Evolutionary conservation across 2,329 filamentous ascomycete genomes (phyloP).

Genomic region (Cytospora piceae): DNA sequence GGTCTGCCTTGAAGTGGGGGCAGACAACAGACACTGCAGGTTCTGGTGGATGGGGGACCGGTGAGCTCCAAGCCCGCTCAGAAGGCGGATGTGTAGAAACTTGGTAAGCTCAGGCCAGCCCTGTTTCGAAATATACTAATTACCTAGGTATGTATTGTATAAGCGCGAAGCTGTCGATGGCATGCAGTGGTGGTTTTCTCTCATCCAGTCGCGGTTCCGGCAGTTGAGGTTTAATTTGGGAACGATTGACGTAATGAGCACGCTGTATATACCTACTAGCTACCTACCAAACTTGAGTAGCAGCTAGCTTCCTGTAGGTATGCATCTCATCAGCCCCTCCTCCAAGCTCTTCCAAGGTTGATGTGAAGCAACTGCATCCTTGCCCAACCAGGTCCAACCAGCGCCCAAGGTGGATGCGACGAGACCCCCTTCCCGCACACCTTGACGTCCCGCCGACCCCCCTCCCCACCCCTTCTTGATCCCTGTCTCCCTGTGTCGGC

Average conservation of each 20-base stretch:
- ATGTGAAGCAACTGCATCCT: not conserved
- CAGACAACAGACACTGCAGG: conserved; percentile 7
- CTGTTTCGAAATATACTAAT: conserved; percentile 6
- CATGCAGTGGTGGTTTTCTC: not conserved
- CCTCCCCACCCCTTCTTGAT: not conserved
- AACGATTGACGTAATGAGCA: conserved; percentile 23
- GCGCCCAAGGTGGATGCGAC: not conserved
- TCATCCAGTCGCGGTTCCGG: not conserved
- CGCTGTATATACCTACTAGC: not conserved
- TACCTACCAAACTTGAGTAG: not conserved
- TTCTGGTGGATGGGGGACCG: not conserved
- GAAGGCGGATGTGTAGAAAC: not conserved
- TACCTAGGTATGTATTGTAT: not conserved
- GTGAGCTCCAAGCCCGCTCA: not conserved
- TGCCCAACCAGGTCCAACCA: not conserved
- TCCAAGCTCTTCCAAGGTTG: no score
- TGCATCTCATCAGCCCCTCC: not conserved
- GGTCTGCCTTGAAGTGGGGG: conserved; percentile 6
- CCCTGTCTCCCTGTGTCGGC: not conserved
- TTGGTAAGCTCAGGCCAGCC: conserved; percentile 9
- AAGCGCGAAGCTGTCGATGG: not conserved
- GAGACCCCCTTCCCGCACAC: not conserved
- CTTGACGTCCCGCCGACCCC: no score
- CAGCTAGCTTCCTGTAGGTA: not conserved
- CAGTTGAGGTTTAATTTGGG: conserved; percentile 12